Evolutionary conservation across 1,139 yeast species (phyloP).

Genomic region (Pichia sp.): DNA sequence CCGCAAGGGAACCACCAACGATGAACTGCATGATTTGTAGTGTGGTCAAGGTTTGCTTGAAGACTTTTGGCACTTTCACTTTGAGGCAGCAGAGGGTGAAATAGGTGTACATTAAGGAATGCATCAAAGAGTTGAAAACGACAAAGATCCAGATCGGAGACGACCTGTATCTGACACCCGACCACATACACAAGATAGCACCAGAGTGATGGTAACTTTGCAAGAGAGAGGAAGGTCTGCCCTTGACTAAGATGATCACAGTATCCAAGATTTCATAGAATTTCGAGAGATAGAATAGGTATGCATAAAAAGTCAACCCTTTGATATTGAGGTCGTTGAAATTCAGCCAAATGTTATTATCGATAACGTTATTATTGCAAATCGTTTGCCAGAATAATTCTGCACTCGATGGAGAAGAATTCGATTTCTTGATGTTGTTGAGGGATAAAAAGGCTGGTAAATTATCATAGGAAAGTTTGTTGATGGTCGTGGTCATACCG

Average conservation of each 20-base stretch:
- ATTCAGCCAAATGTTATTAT: constrained; percentile 56
- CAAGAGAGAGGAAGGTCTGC: constrained; percentile 63
- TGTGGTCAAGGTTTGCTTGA: constrained; percentile 62
- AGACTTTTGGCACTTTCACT: constrained; percentile 54
- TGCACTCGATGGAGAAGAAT: constrained; percentile 16
- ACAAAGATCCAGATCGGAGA: constrained; percentile 85
- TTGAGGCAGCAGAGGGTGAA: constrained; percentile 63
- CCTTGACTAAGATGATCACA: constrained; percentile 63
- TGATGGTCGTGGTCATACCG: constrained; percentile 60
- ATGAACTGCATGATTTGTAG: constrained; percentile 72
- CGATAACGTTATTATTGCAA: constrained; percentile 44
- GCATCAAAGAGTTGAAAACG: constrained; percentile 75
- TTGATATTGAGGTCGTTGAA: constrained; percentile 30
- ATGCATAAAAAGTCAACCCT: constrained; percentile 61
- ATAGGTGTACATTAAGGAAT: constrained; percentile 74
- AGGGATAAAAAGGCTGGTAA: constrained; percentile 31
- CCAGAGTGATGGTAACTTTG: constrained; percentile 83
- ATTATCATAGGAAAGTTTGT: constrained; percentile 33
- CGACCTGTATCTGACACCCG: constrained; percentile 67
- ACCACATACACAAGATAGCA: constrained; percentile 85
- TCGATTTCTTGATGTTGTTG: constrained; percentile 14
- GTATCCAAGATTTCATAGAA: constrained; percentile 76
- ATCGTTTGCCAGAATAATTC: constrained; percentile 56
- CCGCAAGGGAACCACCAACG: constrained; percentile 67
- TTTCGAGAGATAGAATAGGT: constrained; percentile 69